These are phyloP conservation scores for Neoscytalidium dimidiatum DNA, from an alignment of 2,329 filamentous ascomycete genomes.

Conservation along the genomic window DNA sequence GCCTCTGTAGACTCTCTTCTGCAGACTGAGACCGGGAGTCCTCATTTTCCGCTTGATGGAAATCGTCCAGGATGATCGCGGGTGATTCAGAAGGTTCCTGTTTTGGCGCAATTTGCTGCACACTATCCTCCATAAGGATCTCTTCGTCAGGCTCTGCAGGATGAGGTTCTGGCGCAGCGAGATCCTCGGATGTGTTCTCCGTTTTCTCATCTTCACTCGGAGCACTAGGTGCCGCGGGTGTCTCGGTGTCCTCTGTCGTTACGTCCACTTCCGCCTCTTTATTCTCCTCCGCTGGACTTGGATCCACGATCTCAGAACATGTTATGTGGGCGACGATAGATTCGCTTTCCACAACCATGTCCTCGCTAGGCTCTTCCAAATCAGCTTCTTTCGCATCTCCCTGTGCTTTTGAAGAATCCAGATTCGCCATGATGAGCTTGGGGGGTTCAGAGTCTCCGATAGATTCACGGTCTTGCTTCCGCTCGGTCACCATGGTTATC, in stretches of 20 bases:
- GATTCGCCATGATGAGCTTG: too few species aligned
- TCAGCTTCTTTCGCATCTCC: not conserved
- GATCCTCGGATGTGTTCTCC: not conserved
- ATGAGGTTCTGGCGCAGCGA: not conserved
- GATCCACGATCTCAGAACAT: not conserved
- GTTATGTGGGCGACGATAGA: not conserved
- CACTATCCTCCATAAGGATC: not conserved
- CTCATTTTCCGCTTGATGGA: not conserved
- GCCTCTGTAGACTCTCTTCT: too few species aligned
- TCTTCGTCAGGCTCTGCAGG: not conserved
- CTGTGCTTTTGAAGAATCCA: too few species aligned
- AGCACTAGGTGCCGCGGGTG: too few species aligned
- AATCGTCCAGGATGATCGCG: not conserved
- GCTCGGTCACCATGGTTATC: too few species aligned
- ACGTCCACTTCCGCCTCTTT: not conserved
- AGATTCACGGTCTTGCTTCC: not conserved
- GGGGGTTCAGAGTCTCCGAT: not conserved
- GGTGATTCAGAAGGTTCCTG: not conserved
- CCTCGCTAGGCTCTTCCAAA: not conserved
- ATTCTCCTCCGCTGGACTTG: not conserved
- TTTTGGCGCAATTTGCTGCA: not conserved
- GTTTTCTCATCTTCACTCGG: not conserved
- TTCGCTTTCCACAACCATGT: not conserved
- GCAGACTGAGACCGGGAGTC: not conserved
- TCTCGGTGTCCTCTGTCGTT: not conserved